These are phyloP conservation scores for Eimeria sp. DNA, from an alignment of 169 alveolate species.

Conservation along the genomic window DNA sequence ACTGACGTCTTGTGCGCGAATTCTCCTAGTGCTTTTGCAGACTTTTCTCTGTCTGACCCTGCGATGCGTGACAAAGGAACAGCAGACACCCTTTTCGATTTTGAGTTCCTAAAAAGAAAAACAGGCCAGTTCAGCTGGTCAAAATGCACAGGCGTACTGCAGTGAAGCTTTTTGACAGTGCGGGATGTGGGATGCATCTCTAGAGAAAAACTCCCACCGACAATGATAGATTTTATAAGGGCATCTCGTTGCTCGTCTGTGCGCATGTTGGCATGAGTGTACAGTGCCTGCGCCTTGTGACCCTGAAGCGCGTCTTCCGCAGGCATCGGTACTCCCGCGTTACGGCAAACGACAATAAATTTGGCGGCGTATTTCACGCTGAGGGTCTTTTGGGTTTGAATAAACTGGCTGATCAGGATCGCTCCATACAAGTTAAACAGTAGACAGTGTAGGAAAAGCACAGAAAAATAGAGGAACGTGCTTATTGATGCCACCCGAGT, in stretches of 20 bases:
- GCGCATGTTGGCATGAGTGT: slow-evolving; percentile 33
- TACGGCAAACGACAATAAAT: slow-evolving; percentile 74
- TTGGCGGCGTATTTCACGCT: slow-evolving; percentile 54
- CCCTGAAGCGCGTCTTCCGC: slow-evolving; percentile 74
- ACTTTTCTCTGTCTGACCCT: slow-evolving; percentile 61
- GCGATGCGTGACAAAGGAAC: slow-evolving; percentile 21
- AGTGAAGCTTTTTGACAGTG: background rate
- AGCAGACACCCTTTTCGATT: background rate
- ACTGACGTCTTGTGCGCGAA: slow-evolving; percentile 60
- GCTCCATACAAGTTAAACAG: slow-evolving; percentile 80
- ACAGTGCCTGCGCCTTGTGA: slow-evolving; percentile 52
- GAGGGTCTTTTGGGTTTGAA: slow-evolving; percentile 30
- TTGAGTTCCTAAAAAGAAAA: background rate
- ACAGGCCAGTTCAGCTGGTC: background rate
- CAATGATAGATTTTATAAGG: slow-evolving; percentile 25
- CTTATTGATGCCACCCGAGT: slow-evolving; percentile 44
- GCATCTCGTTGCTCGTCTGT: slow-evolving; percentile 51
- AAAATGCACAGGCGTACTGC: background rate
- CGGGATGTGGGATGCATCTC: background rate
- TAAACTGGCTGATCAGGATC: slow-evolving; percentile 72
- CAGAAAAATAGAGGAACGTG: slow-evolving; percentile 48
- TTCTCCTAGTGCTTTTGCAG: slow-evolving; percentile 73
- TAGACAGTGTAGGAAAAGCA: slow-evolving; percentile 45
- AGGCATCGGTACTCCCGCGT: slow-evolving; percentile 78
- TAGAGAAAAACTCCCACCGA: slow-evolving; percentile 22